A percentile compares a stretch with the other conserved stretches of the same genome.
Evolutionary conservation across 306 rosid species (phyloP).

Genomic region (Cucumis sativus): Cucumber_9930_V3 NC_026657.2:6468001-6468500

Average conservation of each 20-base stretch:
- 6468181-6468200: constrained; percentile 25
- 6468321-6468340: constrained; percentile 14
- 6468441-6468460: constrained; percentile 44
- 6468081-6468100: constrained; percentile 43
- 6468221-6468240: constrained; percentile 25
- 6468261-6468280: constrained; percentile 33
- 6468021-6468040: not conserved
- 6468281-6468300: constrained; percentile 25
- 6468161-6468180: not conserved
- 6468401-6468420: constrained; percentile 31
- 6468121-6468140: constrained; percentile 8
- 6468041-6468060: constrained; percentile 54
- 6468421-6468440: constrained; percentile 49
- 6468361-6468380: constrained; percentile 25
- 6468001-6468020: not conserved
- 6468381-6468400: constrained; percentile 32
- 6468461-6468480: constrained; percentile 51
- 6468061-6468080: constrained; percentile 52
- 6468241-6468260: constrained; percentile 22
- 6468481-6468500: constrained; percentile 82
- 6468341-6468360: constrained; percentile 18
- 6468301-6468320: constrained; percentile 8
- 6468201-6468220: constrained; percentile 9
- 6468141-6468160: constrained; percentile 2
- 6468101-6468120: constrained; percentile 8